These are phyloP conservation scores for Mycena kentingensis DNA, from an alignment of 768 basidiomycete species.

Conservation along the genomic window DNA sequence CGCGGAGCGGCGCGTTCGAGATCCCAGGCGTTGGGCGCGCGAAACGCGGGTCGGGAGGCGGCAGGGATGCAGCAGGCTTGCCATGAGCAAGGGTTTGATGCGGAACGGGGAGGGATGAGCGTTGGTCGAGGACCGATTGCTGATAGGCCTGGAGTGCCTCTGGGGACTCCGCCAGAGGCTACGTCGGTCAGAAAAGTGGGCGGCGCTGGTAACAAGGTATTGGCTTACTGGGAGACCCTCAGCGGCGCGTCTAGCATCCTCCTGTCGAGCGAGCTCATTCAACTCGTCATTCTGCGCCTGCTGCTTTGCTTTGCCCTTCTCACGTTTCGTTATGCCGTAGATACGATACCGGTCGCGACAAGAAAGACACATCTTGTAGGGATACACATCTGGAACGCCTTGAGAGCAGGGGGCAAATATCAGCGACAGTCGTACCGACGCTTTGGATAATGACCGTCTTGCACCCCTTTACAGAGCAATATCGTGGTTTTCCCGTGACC, in stretches of 20 bases:
- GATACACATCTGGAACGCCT: slow-evolving; percentile 32
- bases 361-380: slow-evolving; percentile 46
- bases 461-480: slow-evolving; percentile 60
- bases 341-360: slow-evolving; percentile 52
- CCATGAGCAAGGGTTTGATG: slow-evolving; percentile 1
- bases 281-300: slow-evolving; percentile 44
- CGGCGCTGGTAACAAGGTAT: neutral
- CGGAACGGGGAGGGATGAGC: slow-evolving; percentile 26
- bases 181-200: slow-evolving; percentile 4
- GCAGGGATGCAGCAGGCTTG: neutral
- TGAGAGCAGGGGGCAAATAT: slow-evolving; percentile 17
- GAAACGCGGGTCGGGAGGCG: neutral
- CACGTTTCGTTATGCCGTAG: slow-evolving; percentile 57
- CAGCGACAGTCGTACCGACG: slow-evolving; percentile 31
- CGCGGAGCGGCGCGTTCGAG: slow-evolving; percentile 39
- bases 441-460: slow-evolving; percentile 41
- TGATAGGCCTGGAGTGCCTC: slow-evolving; percentile 41
- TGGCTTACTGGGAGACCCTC: slow-evolving; percentile 41
- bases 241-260: slow-evolving; percentile 38
- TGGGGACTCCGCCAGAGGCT: slow-evolving; percentile 38
- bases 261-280: slow-evolving; percentile 35
- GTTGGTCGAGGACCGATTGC: slow-evolving; percentile 35
- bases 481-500: slow-evolving; percentile 29
- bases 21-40: slow-evolving; percentile 9
- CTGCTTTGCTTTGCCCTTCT: slow-evolving; percentile 53